Base-by-base conservation (phyloP, 2,329 filamentous ascomycete genomes). In the Beauveria caledonica region DNA sequence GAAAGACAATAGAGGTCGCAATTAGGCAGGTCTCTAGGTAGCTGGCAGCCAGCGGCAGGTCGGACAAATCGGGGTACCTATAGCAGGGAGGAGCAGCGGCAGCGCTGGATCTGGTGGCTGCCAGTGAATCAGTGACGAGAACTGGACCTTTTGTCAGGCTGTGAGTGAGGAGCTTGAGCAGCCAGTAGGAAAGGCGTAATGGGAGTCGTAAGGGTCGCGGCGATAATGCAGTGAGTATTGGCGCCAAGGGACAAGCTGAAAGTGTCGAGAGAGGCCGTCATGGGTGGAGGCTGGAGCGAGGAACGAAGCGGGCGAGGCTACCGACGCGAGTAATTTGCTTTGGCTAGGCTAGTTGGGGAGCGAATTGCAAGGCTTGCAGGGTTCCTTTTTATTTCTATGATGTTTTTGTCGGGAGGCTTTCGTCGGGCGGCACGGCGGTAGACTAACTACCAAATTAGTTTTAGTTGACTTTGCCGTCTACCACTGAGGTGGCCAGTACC, bases 21-120 rank as follows among this genome's bases (percentile, higher is more conserved):
- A 50, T 58, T 50, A 58, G 55, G 55, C 55, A 50, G 55, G 55
- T 49, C 55, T 45, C 45, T 48, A 39, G 33, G 13, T 29, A 39
- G 33, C 21, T 29, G 48, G 19, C n/a, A 23, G n/a, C n/a, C n/a
- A n/a, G n/a, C n/a, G n/a, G n/a, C n/a, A 51, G 23, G 45, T 25
- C 42, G 53, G 53, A 55, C 52, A 33, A 48, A 36, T 45, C 39
- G 44, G 44, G 29, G 33, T 36, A 15, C 10, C 13, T 13, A n/a
- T 50, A 49, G 33, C 29, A 17, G 25, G 53, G 40, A 25, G 53
- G 25, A 55, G 50, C 27, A 36, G 50, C 19, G n/a, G 48, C 33
- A 36, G 33, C 15, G 33, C 33, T 36, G 33, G 33, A 15, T 36
- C 11, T 13, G 11, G 15, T 36, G 33, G 33, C 5, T 36, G 33